phyloP scores from a whole-genome alignment of 805 yeast species.

The Suhomyces sp. region DNA sequence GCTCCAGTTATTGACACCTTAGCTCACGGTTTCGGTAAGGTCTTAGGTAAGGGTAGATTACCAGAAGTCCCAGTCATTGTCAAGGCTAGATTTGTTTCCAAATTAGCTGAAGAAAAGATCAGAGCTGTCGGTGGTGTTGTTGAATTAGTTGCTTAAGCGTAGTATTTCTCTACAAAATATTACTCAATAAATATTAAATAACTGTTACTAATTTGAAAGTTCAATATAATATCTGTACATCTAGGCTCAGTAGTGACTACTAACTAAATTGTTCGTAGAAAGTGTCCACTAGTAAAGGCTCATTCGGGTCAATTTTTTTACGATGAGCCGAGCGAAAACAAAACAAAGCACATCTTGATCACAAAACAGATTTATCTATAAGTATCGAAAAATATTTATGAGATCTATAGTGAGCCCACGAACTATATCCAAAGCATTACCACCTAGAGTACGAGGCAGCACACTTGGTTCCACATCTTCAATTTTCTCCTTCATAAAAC shows the following conservation, averaged over 20 bases:
- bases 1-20: conserved; percentile 99
- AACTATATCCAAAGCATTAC: neutral
- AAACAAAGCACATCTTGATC: neutral
- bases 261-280: neutral
- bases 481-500: neutral
- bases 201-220: conserved; percentile 2
- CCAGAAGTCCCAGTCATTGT: conserved; percentile 98
- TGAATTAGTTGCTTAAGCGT: conserved; percentile 91
- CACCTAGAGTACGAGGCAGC: neutral
- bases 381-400: neutral
- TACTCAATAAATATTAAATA: conserved; percentile 4
- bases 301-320: neutral
- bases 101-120: conserved; percentile 99
- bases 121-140: conserved; percentile 99
- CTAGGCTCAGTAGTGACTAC: neutral
- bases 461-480: neutral
- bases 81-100: conserved; percentile 98
- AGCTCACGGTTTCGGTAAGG: conserved; percentile 99
- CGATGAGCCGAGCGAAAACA: neutral
- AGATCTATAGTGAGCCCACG: neutral
- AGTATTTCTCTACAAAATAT: conserved; percentile 3
- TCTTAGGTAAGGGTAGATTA: conserved; percentile 97
- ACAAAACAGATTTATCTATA: neutral
- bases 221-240: neutral
- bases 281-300: neutral